phyloP scores from a whole-genome alignment of 176 grass and related monocot genomes.

The Triticum timopheevii region DNA sequence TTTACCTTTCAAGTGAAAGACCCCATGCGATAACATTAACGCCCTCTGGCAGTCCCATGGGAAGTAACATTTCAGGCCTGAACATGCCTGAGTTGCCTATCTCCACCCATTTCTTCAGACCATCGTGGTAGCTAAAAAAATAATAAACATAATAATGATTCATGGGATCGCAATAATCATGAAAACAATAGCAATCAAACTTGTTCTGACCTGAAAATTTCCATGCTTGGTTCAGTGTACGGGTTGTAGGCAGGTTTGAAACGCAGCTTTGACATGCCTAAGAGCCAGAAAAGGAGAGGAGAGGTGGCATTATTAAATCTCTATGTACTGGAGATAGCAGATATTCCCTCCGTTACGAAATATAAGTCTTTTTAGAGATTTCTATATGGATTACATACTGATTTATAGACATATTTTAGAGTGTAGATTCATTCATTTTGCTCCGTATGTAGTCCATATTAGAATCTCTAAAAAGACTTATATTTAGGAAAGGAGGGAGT shows the following conservation, averaged over 20 bases:
- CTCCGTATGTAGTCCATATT: no score
- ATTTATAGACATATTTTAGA: no score
- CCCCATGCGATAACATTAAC: conserved; percentile 99
- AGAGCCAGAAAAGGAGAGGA: conserved; percentile 35
- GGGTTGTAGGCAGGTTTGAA: conserved; percentile 99
- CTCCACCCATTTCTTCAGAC: conserved; percentile 98
- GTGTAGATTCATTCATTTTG: no score
- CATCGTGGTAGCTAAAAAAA: conserved; percentile 81
- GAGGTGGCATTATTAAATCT: neutral
- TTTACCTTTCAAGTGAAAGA: conserved; percentile 96
- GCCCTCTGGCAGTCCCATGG: conserved; percentile 90
- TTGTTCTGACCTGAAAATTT: conserved; percentile 84
- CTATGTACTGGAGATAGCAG: neutral
- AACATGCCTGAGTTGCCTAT: conserved; percentile 99
- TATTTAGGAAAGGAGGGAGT: no score
- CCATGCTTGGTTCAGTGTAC: conserved; percentile 97
- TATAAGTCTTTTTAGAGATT: no score
- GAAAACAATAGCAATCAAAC: conserved; percentile 22
- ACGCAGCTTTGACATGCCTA: conserved; percentile 89
- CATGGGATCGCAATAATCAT: neutral
- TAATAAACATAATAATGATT: conserved; percentile 19
- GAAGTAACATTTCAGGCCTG: conserved; percentile 95
- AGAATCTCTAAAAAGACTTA: no score
- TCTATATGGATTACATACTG: no score
- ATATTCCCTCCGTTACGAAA: neutral